phyloP scores from a whole-genome alignment of 768 basidiomycete genomes.

The Suillus variegatus region DNA sequence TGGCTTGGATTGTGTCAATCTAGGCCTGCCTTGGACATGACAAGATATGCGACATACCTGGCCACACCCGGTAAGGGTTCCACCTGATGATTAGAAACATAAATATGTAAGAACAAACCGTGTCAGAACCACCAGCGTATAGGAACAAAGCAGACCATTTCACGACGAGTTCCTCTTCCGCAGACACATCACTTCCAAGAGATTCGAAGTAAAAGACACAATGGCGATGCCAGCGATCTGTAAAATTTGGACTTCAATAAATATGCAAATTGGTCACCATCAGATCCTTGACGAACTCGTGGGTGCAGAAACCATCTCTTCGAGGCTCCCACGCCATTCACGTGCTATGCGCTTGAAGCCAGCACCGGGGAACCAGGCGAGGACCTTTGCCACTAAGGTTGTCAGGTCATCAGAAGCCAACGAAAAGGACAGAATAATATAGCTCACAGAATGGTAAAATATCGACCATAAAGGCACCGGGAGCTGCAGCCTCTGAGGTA shows the following conservation, averaged over 20 bases:
- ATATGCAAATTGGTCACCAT: neutral
- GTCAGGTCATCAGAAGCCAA: too few relatives aligned
- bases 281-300: neutral
- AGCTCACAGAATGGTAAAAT: slow-evolving; percentile 43
- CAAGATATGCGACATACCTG: neutral
- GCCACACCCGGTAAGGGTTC: neutral
- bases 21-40: neutral
- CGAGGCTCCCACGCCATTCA: neutral
- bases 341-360: neutral
- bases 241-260: neutral
- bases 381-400: neutral
- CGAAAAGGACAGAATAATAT: too few relatives aligned
- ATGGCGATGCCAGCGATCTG: neutral
- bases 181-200: neutral
- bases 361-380: neutral
- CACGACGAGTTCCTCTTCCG: neutral
- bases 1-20: neutral
- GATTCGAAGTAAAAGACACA: neutral
- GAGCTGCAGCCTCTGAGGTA: slow-evolving; percentile 48
- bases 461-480: slow-evolving; percentile 53
- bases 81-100: neutral
- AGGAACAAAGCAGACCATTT: neutral
- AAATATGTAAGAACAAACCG: neutral
- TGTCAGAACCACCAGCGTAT: neutral
- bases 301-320: neutral